Base-by-base conservation (phyloP, 495 filamentous ascomycete species). In the Aspergillus leporis region DNA sequence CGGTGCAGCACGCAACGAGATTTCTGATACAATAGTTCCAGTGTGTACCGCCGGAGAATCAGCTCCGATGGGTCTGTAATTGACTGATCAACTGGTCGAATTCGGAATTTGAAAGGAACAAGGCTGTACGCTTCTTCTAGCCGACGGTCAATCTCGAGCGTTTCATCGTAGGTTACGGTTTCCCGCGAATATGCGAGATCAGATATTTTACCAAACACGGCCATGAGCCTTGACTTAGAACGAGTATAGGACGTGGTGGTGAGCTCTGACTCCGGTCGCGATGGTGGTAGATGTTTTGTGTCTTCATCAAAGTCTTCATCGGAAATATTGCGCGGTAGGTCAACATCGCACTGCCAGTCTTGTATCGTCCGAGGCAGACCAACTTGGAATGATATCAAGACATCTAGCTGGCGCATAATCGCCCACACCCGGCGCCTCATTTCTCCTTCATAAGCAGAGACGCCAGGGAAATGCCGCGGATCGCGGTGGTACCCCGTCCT, bases 1-100 rank as follows among this genome's bases (percentile, higher is more conserved):
- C 92, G 84, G 68, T 97, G 93, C 50, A 97, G 81, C 25, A 94
- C 87, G 50, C 88, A 89, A 56, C 92, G 81, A 9, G 88, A 81
- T 67, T 95, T 95, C 63, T 92, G 87, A 66, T 89, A 93, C 22
- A 96, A 71, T 18, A 97, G 80, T 56, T 95, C 90, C 16, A 96
- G 71, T 50, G 85, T 88, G 67, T 88, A 91, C 13, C 92, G 86
- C 59, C 90, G 87, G 77, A 95, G 90, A 54, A 97, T 87, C 2
- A 96, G 70, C 9, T 85, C 85, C 10, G 90, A 83, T 1, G 91
- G 85, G 66, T 95, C 92, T 19, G 85, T 80, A 8, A 85, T 84
- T n/a, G 77, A 85, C 59, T 92, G 88, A 46, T 88, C 84, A 22
- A 94, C 79, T 0, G 87, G 81, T 30, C 85, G 84, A 19, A 92